These are phyloP conservation scores for Shiraia sp. DNA, from an alignment of 2,329 filamentous ascomycete species.

Conservation along the genomic window DNA sequence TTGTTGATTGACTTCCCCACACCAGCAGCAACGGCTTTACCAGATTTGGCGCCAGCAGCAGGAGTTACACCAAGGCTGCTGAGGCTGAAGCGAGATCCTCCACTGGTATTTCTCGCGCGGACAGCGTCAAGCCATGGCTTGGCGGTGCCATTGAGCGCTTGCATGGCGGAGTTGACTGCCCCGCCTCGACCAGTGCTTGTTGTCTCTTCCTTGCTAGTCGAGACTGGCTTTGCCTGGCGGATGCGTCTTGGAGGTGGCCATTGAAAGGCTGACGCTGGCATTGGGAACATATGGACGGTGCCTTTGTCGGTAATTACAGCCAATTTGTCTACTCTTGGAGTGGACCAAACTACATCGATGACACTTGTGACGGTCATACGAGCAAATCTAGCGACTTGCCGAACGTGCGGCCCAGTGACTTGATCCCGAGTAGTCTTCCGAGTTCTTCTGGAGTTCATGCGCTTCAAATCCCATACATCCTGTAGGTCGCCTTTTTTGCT, in stretches of 20 bases:
- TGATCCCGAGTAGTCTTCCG: slow-evolving; percentile 37
- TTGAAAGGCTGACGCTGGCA: slow-evolving; percentile 79
- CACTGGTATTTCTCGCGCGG: slow-evolving; percentile 38
- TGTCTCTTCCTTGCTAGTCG: slow-evolving; percentile 37
- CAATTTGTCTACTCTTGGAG: slow-evolving; percentile 77
- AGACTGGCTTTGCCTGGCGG: slow-evolving; percentile 29
- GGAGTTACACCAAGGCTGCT: slow-evolving; percentile 46
- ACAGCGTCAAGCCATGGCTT: slow-evolving; percentile 44
- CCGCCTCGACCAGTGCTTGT: slow-evolving; percentile 36
- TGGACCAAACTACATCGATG: slow-evolving; percentile 86
- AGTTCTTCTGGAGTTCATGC: slow-evolving; percentile 52
- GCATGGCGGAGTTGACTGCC: slow-evolving; percentile 46
- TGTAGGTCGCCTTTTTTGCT: slow-evolving; percentile 84
- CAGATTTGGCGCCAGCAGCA: slow-evolving; percentile 62
- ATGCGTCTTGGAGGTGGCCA: slow-evolving; percentile 74
- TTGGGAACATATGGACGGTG: slow-evolving; percentile 90
- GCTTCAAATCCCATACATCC: slow-evolving; percentile 78
- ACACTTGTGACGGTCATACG: slow-evolving; percentile 91
- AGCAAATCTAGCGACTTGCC: slow-evolving; percentile 85
- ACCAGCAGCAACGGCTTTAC: slow-evolving; percentile 72
- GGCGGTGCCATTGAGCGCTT: slow-evolving; percentile 50
- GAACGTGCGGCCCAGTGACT: slow-evolving; percentile 58
- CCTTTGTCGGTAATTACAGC: slow-evolving; percentile 92
- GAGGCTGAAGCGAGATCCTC: slow-evolving; percentile 40
- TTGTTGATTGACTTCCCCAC: slow-evolving; percentile 74